Base-by-base conservation (phyloP, 208 protist species). In the Porcisia hertigi region DNA sequence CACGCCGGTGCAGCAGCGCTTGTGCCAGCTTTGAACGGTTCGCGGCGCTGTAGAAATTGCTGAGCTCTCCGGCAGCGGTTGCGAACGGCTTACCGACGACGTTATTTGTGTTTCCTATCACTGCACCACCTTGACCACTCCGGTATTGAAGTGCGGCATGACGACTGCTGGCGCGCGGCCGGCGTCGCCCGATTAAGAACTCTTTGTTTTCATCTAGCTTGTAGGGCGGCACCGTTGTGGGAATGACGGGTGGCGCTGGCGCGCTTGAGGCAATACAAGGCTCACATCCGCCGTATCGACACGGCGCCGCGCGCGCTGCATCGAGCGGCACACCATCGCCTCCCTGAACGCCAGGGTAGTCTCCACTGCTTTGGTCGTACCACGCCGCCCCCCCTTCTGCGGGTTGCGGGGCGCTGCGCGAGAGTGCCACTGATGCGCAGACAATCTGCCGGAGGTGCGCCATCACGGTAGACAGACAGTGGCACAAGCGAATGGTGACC, bases 391-490 rank as follows among this genome's bases (percentile, higher is more conserved):
- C 69, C 34, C 30, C 34, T 45, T 54, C 69, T 23, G 69, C 36
- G 69, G 30, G 16, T 20, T 16, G 25, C 52, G 30, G 45, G 7
- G 36, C 25, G 34, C 30, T 59, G 30, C 58, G 69, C 53, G 69
- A 72, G 30, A 47, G 69, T 49, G 69, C 69, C 34, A 72, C 52
- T 6, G 69, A 57, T 20, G 71, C 47, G 30, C 71, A 75, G 20
- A 75, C 41, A 20, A 55, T 75, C 30, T 77, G 60, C 43, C 77
- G 65, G 66, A 96, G 79, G 55, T 94, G 85, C 2, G 79, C 83
- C 71, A 89, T 80, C 49, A 96, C 67, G 6, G 92, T 96, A 71
- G 88, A 81, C 45, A 94, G 75, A 45, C 82, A 89, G 76, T 86
- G 76, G 75, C 85, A 91, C 36, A 96, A 71, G 1, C 75, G 84